Base-by-base conservation (phyloP, 306 rosid genomes). In the Acmispon strigosus region DNA sequence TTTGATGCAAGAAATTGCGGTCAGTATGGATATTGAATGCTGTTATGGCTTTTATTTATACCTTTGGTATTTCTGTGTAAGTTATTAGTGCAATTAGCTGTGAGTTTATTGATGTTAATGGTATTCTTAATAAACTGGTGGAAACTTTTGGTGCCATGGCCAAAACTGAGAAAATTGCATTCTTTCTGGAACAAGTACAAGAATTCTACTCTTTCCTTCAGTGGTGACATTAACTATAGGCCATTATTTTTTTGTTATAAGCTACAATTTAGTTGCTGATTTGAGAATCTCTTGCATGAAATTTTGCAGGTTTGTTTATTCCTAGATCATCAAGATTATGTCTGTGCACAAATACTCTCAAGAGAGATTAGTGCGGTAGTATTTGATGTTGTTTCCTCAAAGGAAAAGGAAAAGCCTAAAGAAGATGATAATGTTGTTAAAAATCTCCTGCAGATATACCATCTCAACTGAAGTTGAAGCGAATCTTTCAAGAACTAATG, bases 101-200 rank as follows among this genome's bases (percentile, higher is more conserved):
- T n/a, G n/a, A n/a, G n/a, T n/a, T n/a, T n/a, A n/a, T n/a, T n/a
- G n/a, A n/a, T n/a, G n/a, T n/a, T n/a, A n/a, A n/a, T n/a, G n/a
- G n/a, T n/a, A n/a, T n/a, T n/a, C n/a, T n/a, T n/a, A n/a, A n/a
- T n/a, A n/a, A n/a, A n/a, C n/a, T n/a, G n/a, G n/a, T n/a, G n/a
- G n/a, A n/a, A n/a, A n/a, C n/a, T n/a, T n/a, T n/a, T n/a, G n/a
- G n/a, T 91, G 96, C 90, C 55, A 88, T 91, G 97, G 96, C 96
- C 1, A 91, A 88, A 82, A 88, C 92, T 54, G 92, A 88, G 81
- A 91, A 91, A 88, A 88, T 86, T n/a, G 96, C 96, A 5, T 91
- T 88, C 84, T 86, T 88, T 84, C 97, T 91, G 52, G 97, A 91
- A 66, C 97, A 91, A 87, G 97, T 91, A 87, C 5, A 81, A 3